A percentile compares a stretch with the other conserved stretches of the same genome.
Conservation (phyloP, 768 basidiomycete genomes). For the Trametes cubensis region DNA sequence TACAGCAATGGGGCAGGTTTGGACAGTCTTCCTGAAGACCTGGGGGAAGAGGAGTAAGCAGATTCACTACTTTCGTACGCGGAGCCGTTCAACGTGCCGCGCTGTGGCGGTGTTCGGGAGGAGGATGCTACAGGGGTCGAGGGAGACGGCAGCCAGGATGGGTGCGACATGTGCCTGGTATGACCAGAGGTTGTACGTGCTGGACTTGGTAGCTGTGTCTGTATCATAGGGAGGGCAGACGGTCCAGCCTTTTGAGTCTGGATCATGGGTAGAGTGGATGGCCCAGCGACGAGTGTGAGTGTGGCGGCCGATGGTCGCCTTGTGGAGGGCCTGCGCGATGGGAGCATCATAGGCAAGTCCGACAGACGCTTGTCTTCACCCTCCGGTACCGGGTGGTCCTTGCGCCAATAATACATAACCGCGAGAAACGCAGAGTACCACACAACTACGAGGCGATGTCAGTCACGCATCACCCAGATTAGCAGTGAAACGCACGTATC, state of each 20-base stretch:
- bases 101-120: constrained; percentile 12
- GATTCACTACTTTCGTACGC: constrained; percentile 4
- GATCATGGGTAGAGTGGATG: not conserved
- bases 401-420: constrained; percentile 40
- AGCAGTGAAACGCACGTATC: constrained; percentile 44
- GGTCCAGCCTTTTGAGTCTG: too few species aligned
- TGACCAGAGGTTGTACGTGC: not conserved
- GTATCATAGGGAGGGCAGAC: not conserved
- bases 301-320: constrained; percentile 4
- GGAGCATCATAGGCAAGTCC: constrained; percentile 26
- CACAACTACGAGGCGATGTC: constrained; percentile 38
- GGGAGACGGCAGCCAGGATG: constrained; percentile 16
- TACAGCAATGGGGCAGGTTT: constrained; percentile 31
- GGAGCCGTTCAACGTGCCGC: not conserved
- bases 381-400: constrained; percentile 22
- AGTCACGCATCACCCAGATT: not conserved
- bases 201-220: not conserved
- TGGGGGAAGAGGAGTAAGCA: constrained; percentile 2
- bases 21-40: constrained; percentile 30
- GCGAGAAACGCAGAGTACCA: constrained; percentile 39
- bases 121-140: constrained; percentile 4
- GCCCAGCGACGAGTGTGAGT: not conserved
- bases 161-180: constrained; percentile 11
- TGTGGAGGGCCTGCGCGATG: constrained; percentile 5
- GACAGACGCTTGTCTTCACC: constrained; percentile 22